Evolutionary conservation across 2,329 filamentous ascomycete species (phyloP).

Genomic region (Nemania sp.): DNA sequence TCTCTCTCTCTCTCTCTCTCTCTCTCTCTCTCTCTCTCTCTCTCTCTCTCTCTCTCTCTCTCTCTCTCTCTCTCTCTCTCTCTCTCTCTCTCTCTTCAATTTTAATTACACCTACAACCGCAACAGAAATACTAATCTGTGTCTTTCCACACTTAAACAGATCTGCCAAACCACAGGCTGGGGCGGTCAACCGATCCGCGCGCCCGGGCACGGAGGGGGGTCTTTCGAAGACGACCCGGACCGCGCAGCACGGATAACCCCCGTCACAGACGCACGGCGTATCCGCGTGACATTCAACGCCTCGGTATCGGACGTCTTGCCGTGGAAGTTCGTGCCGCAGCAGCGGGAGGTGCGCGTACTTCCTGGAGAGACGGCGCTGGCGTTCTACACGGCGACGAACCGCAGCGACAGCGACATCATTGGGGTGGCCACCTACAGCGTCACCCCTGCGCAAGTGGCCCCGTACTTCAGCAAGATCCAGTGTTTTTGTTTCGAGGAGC

Average conservation of each 20-base stretch:
- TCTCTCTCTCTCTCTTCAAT: no score
- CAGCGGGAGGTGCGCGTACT: slow-evolving; percentile 95
- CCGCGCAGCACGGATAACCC: slow-evolving; percentile 74
- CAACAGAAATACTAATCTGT: slow-evolving; percentile 19
- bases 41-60: no score
- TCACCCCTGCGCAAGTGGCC: slow-evolving; percentile 92
- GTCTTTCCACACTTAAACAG: slow-evolving; percentile 44
- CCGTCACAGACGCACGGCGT: slow-evolving; percentile 78
- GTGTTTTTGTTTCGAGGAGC: slow-evolving; percentile 98
- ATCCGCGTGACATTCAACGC: slow-evolving; percentile 96
- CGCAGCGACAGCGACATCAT: slow-evolving; percentile 90
- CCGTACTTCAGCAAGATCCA: slow-evolving; percentile 99
- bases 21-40: no score
- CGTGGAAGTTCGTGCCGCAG: slow-evolving; percentile 97
- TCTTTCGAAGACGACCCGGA: slow-evolving; percentile 62
- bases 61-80: no score
- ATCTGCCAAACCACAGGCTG: slow-evolving; percentile 87
- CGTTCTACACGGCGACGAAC: slow-evolving; percentile 98
- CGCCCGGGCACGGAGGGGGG: slow-evolving; percentile 65
- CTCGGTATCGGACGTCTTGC: slow-evolving; percentile 90
- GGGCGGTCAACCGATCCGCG: slow-evolving; percentile 90
- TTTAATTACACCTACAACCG: no score
- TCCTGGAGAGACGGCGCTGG: slow-evolving; percentile 93
- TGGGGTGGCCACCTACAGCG: slow-evolving; percentile 95
- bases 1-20: no score